phyloP scores from a whole-genome alignment of 352 stramenopile species.

The Phytophthora hybrid region DNA sequence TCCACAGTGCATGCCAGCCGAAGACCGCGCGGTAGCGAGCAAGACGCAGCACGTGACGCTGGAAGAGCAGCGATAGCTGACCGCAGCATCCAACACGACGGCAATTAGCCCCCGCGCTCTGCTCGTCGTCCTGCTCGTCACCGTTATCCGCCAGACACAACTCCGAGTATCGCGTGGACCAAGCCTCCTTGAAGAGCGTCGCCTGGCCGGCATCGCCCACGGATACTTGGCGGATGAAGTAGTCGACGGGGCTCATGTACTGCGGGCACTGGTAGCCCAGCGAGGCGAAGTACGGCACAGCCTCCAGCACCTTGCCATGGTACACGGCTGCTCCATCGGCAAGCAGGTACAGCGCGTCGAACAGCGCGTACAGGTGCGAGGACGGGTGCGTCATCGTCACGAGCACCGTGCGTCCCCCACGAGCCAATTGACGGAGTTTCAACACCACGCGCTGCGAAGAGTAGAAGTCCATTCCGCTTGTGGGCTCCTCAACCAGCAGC shows the following conservation, averaged over 20 bases:
- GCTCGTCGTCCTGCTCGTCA: neutral
- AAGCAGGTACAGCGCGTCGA: constrained; percentile 71
- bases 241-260: constrained; percentile 74
- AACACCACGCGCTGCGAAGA: constrained; percentile 58
- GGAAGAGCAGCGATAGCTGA: constrained; percentile 51
- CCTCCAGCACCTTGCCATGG: constrained; percentile 58
- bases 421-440: constrained; percentile 75
- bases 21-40: constrained; percentile 48
- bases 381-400: constrained; percentile 91
- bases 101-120: neutral
- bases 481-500: constrained; percentile 89
- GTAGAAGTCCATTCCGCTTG: constrained; percentile 70
- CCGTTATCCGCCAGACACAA: constrained; percentile 14
- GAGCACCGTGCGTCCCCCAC: constrained; percentile 87
- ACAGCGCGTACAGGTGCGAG: constrained; percentile 62
- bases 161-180: constrained; percentile 45
- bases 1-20: constrained; percentile 50
- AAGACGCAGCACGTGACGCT: constrained; percentile 53
- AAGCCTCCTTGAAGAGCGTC: constrained; percentile 50
- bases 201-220: constrained; percentile 35
- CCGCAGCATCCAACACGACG: constrained; percentile 34
- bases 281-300: constrained; percentile 64
- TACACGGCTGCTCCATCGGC: constrained; percentile 60
- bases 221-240: constrained; percentile 67
- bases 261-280: constrained; percentile 60